A percentile compares a stretch with the other conserved stretches of the same genome.
Evolutionary conservation across 345 rosid genomes (phyloP).

Genomic region (Adansonia digitata): DNA sequence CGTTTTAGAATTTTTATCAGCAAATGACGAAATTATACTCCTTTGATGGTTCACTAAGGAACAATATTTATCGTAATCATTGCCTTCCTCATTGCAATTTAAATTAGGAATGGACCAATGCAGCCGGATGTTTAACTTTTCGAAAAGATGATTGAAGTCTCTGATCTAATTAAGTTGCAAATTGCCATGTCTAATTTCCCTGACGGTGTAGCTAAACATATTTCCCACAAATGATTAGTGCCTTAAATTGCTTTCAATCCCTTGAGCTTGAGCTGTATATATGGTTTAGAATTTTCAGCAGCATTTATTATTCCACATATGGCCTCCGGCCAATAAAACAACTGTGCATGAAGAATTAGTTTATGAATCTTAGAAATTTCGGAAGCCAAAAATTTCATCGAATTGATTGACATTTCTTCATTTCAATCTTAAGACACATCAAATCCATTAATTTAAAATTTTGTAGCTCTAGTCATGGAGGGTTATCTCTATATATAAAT

Average conservation of each 20-base stretch:
- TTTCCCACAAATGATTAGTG: not conserved
- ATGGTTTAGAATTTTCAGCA: not conserved
- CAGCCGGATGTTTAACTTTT: constrained; percentile 21
- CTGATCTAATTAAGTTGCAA: constrained; percentile 4
- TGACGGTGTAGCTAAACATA: constrained; percentile 1
- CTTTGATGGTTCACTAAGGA: not conserved
- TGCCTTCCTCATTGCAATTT: constrained; percentile 23
- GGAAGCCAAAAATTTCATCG: not conserved
- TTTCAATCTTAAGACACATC: no score
- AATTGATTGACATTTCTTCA: no score
- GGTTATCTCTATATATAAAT: no score
- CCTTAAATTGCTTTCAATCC: not conserved
- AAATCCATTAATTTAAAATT: no score
- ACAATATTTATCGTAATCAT: constrained; percentile 18
- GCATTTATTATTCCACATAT: not conserved
- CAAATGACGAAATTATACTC: constrained; percentile 24
- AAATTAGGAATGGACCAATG: constrained; percentile 13
- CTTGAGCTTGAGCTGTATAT: not conserved
- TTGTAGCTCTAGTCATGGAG: no score
- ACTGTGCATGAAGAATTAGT: not conserved
- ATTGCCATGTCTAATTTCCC: constrained; percentile 12
- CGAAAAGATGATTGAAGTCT: constrained; percentile 22
- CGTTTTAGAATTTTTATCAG: not conserved
- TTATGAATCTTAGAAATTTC: not conserved
- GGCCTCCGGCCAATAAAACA: not conserved